These are phyloP conservation scores for Apocynum venetum DNA, from an alignment of 257 asterid species.

Conservation along the genomic window DNA sequence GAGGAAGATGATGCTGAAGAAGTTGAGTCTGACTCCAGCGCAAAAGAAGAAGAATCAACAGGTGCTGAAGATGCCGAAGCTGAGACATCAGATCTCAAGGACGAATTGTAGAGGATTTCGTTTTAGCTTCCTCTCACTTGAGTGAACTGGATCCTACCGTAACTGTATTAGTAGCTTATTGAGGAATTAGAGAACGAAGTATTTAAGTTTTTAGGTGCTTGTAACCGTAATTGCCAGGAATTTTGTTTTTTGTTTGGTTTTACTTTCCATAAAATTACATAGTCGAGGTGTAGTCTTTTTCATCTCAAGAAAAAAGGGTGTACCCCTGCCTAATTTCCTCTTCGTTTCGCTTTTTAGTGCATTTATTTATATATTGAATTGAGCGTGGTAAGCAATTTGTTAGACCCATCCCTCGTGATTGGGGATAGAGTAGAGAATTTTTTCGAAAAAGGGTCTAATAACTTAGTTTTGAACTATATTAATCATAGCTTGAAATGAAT, in stretches of 20 bases:
- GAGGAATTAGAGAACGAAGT: constrained; percentile 15
- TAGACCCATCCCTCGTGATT: no score
- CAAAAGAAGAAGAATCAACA: constrained; percentile 39
- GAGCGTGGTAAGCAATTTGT: no score
- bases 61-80: constrained; percentile 21
- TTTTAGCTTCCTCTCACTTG: constrained; percentile 17
- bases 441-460: no score
- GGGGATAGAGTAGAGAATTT: no score
- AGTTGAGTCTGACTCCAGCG: constrained; percentile 35
- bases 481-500: no score
- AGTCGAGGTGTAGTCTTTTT: background rate
- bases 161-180: constrained; percentile 6
- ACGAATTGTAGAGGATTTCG: constrained; percentile 56
- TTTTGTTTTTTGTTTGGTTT: constrained; percentile 19
- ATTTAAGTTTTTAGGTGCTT: constrained; percentile 18
- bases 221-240: constrained; percentile 23
- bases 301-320: no score
- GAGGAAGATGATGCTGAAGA: constrained; percentile 77
- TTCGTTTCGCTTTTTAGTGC: background rate
- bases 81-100: constrained; percentile 38
- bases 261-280: background rate
- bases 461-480: no score
- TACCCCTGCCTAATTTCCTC: background rate
- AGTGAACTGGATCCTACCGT: constrained; percentile 8
- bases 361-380: no score